Evolutionary conservation across 2,329 filamentous ascomycete genomes (phyloP).

Genomic region (Pseudocercospora crystallina): DNA sequence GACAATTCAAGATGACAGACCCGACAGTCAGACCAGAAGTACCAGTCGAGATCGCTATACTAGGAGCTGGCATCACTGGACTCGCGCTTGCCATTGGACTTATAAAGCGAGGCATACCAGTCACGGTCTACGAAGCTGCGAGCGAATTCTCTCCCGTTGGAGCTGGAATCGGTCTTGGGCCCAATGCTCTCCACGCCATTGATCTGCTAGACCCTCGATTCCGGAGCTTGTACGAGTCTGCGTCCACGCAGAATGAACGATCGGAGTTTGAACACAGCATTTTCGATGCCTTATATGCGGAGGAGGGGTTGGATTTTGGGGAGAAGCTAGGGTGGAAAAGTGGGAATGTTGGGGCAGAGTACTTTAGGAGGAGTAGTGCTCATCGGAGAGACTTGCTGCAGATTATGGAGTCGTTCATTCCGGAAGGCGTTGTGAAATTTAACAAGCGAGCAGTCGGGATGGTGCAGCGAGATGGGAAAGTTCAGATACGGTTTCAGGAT

Average conservation of each 20-base stretch:
- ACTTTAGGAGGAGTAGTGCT: constrained; percentile 15
- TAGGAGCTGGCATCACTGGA: constrained; percentile 59
- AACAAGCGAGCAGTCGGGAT: constrained; percentile 29
- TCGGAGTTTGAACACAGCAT: constrained; percentile 9
- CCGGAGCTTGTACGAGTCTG: constrained; percentile 9
- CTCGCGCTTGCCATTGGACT: constrained; percentile 55
- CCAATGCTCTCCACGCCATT: constrained; percentile 15
- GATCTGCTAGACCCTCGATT: constrained; percentile 9
- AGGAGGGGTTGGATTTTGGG: constrained; percentile 12
- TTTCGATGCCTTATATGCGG: constrained; percentile 15
- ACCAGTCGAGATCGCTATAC: too few species aligned
- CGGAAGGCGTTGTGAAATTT: constrained; percentile 37
- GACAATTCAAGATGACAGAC: too few species aligned
- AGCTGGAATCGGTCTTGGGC: constrained; percentile 42
- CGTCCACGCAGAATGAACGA: constrained; percentile 8
- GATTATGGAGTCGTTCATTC: constrained; percentile 50
- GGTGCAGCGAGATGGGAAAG: constrained; percentile 20
- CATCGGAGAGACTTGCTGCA: constrained; percentile 53
- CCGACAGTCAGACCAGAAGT: too few species aligned
- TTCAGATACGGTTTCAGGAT: constrained; percentile 8
- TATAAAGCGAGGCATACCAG: constrained; percentile 43
- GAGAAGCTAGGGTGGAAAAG: constrained; percentile 23
- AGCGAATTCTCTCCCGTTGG: constrained; percentile 47
- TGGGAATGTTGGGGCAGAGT: constrained; percentile 7
- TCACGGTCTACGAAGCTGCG: constrained; percentile 49